Evolutionary conservation across 257 asterid species (phyloP).

Genomic region (Nemophila menziesii): DNA sequence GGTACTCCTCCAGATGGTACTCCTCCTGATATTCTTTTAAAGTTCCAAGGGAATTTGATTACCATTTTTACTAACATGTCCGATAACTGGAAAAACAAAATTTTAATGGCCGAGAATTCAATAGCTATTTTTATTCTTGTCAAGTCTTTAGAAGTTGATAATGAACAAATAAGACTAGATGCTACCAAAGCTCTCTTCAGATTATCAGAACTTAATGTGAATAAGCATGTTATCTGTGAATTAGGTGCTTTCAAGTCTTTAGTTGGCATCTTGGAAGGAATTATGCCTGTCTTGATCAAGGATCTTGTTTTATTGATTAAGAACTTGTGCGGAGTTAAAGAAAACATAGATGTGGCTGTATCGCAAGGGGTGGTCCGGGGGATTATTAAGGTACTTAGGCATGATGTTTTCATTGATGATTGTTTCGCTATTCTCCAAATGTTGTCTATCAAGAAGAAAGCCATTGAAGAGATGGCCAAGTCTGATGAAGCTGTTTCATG

Average conservation of each 20-base stretch:
- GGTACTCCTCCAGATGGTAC: too few relatives aligned
- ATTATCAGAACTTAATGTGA: slow-evolving; percentile 27
- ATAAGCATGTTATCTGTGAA: too few relatives aligned
- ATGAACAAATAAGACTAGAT: slow-evolving; percentile 18
- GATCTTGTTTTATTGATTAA: slow-evolving; percentile 30
- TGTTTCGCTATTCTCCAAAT: slow-evolving; percentile 27
- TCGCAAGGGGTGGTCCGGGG: slow-evolving; percentile 27
- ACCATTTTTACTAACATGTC: slow-evolving; percentile 26
- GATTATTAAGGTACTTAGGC: slow-evolving; percentile 24
- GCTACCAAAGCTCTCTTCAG: slow-evolving; percentile 32
- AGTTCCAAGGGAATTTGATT: slow-evolving; percentile 24
- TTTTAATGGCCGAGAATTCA: slow-evolving; percentile 17
- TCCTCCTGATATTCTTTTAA: slow-evolving; percentile 11
- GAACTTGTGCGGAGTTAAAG: slow-evolving; percentile 21
- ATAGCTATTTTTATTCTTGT: slow-evolving; percentile 17
- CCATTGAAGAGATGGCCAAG: slow-evolving; percentile 34
- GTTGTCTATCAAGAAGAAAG: slow-evolving; percentile 23
- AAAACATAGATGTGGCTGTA: slow-evolving; percentile 26
- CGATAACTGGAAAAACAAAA: slow-evolving; percentile 16
- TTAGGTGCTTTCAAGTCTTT: slow-evolving; percentile 27
- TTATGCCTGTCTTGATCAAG: slow-evolving; percentile 15
- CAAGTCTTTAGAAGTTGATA: slow-evolving; percentile 14
- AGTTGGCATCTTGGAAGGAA: slow-evolving; percentile 26
- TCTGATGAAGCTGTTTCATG: slow-evolving; percentile 16
- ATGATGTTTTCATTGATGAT: slow-evolving; percentile 15